Percentiles rank a stretch among this genome's conserved stretches.
These are phyloP conservation scores for Taxillus chinensis DNA, from an alignment of 164 flowering plant species.

Conservation along the genomic window DNA sequence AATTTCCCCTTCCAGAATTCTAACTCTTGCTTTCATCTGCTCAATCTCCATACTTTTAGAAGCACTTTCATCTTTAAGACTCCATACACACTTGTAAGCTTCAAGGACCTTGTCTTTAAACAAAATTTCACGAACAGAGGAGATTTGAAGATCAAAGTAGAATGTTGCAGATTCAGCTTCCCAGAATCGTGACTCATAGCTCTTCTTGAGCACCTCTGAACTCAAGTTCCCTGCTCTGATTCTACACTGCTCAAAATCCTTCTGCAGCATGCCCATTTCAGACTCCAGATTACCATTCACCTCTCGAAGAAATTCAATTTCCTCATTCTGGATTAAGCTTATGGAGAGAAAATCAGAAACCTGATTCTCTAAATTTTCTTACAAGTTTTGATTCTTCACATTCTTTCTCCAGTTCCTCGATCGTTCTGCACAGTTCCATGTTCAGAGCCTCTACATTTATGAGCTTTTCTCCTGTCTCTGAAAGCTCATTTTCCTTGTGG, in stretches of 20 bases:
- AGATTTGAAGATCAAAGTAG: constrained; percentile 61
- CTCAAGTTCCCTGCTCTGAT: constrained; percentile 40
- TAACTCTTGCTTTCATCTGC: constrained; percentile 35
- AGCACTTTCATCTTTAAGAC: constrained; percentile 36
- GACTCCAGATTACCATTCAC: constrained; percentile 33
- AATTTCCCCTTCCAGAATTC: constrained; percentile 45
- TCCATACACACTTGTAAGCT: constrained; percentile 44
- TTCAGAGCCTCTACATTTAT: constrained; percentile 27
- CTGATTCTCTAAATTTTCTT: constrained; percentile 27
- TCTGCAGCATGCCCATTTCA: constrained; percentile 25
- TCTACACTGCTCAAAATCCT: constrained; percentile 36
- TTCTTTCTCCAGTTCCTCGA: constrained; percentile 37
- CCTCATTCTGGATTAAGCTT: constrained; percentile 22
- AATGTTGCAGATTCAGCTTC: constrained; percentile 68
- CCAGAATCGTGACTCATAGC: constrained; percentile 56
- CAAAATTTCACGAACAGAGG: constrained; percentile 40
- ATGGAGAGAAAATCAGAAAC: constrained; percentile 21
- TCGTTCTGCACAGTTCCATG: constrained; percentile 22
- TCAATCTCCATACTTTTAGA: constrained; percentile 34
- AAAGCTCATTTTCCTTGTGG: constrained; percentile 39
- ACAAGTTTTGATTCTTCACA: constrained; percentile 21
- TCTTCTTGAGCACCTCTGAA: constrained; percentile 47
- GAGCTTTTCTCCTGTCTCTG: constrained; percentile 36
- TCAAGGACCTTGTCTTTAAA: constrained; percentile 57
- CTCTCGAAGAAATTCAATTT: constrained; percentile 36